phyloP scores from a whole-genome alignment of 2,329 filamentous ascomycete species.

The Fusarium irregulare region DNA sequence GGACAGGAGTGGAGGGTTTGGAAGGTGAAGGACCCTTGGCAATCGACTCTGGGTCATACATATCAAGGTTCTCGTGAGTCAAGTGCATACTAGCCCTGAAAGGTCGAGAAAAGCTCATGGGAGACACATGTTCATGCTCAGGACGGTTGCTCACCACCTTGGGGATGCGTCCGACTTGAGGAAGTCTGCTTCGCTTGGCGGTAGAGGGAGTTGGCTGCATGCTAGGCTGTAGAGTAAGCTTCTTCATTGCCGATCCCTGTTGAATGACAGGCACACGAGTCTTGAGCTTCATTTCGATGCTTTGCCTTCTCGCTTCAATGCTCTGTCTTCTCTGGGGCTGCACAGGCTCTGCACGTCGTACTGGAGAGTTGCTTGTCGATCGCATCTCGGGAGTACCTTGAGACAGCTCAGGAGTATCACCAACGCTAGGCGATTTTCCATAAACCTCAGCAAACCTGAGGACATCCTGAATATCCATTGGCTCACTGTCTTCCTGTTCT shows the following conservation, averaged over 20 bases:
- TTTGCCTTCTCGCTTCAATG: background rate
- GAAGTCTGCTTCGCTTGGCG: constrained; percentile 68
- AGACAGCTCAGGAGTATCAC: constrained; percentile 26
- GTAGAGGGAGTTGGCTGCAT: constrained; percentile 5
- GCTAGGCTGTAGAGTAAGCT: constrained; percentile 9
- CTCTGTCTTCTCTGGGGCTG: background rate
- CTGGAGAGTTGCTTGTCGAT: constrained; percentile 15
- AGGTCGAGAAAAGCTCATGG: constrained; percentile 86
- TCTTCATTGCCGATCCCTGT: constrained; percentile 6
- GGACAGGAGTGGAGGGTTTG: constrained; percentile 52
- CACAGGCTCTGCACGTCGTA: constrained; percentile 10
- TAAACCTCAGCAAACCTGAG: constrained; percentile 62
- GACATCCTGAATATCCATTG: constrained; percentile 56
- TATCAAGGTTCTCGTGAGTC: constrained; percentile 46
- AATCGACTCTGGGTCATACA: constrained; percentile 53
- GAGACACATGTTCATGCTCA: constrained; percentile 73
- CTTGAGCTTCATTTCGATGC: constrained; percentile 11
- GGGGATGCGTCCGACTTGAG: constrained; percentile 87
- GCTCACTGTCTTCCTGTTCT: constrained; percentile 63
- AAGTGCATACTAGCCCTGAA: constrained; percentile 69
- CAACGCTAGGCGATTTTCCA: constrained; percentile 34
- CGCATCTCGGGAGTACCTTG: constrained; percentile 32
- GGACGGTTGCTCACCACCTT: constrained; percentile 78
- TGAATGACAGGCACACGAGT: constrained; percentile 17
- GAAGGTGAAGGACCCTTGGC: constrained; percentile 62